Evolutionary conservation across 1,139 yeast genomes (phyloP), one percentile per base, ranked within the genome.

Genomic region (Blastobotrys persicus): DNA sequence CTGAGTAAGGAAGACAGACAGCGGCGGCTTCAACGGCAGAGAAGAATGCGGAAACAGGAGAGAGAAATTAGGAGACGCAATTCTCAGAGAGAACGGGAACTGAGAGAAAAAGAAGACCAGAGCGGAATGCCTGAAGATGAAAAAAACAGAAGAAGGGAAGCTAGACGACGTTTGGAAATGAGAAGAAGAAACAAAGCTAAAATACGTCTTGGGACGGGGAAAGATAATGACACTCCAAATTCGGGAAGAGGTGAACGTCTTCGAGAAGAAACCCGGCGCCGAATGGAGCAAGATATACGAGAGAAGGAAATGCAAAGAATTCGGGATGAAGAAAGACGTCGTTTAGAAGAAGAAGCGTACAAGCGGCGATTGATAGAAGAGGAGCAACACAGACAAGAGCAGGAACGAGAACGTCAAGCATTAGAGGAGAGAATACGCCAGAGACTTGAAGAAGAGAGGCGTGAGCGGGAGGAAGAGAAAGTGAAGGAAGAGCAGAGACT

Each of bases 401-500:
- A n/a, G 42, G 42, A 38, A 20, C 28, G 9, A 11, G 31, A 23
- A 20, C 28, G 16, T 4, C 42, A 13, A 38, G 31, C 4, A 40
- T 16, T 40, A n/a, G 43, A 40, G 17, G 34, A 26, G 20, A 17
- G 20, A 7, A 32, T 19, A 11, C 43, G 43, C 12, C 43, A 40
- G 18, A 20, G 43, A 23, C 20, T 40, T 28, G 44, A 40, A 23
- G 35, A 40, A 26, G 35, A 28, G 33, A 20, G 11, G 17, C 16
- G 20, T 20, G 35, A 40, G 33, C 35, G 35, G 11, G 35, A 40
- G 14, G 44, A 40, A 11, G 44, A 40, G n/a, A 13, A 14, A 19
- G 19, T 19, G 5, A 37, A 37, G 13, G 41, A 37, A 18, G 41
- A 37, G 19, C 26, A 37, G 19, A 19, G 41, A 5, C n/a, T 37